A percentile compares a stretch with the other conserved stretches of the same genome.
Conservation (phyloP, 2,329 filamentous ascomycete species). For the Colletotrichum gloeosporioides region DNA sequence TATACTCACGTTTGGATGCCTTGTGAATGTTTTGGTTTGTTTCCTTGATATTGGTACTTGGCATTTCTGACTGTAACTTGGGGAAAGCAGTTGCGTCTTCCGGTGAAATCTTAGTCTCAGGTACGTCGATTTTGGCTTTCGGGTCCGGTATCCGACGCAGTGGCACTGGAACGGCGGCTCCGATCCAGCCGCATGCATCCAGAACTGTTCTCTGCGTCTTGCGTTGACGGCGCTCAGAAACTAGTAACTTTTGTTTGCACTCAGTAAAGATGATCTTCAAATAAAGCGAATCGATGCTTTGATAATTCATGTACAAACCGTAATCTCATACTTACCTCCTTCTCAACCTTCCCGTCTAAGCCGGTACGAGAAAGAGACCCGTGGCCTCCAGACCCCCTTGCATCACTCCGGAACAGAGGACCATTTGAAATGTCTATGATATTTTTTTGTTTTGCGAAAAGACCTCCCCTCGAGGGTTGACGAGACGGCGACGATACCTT, state of each 20-base stretch:
- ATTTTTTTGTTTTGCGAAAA: background rate
- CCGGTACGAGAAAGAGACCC: background rate
- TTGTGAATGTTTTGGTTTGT: background rate
- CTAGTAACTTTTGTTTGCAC: background rate
- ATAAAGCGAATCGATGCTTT: background rate
- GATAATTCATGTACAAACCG: background rate
- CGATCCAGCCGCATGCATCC: background rate
- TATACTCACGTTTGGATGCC: background rate
- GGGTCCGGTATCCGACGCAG: background rate
- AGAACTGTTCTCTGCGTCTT: background rate
- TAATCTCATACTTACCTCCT: background rate
- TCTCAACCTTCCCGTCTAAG: background rate
- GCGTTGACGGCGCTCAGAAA: background rate
- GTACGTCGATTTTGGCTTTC: background rate
- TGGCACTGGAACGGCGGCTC: background rate
- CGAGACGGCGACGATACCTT: background rate
- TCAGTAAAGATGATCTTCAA: accelerated
- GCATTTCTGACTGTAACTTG: background rate
- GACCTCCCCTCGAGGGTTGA: background rate
- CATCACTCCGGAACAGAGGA: background rate
- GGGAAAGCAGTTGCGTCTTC: background rate
- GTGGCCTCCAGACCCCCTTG: background rate
- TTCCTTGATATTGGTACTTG: background rate
- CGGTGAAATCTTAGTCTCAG: background rate
- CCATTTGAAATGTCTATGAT: background rate